Conservation (phyloP, 305 asterid species). For the Withania somnifera region DNA sequence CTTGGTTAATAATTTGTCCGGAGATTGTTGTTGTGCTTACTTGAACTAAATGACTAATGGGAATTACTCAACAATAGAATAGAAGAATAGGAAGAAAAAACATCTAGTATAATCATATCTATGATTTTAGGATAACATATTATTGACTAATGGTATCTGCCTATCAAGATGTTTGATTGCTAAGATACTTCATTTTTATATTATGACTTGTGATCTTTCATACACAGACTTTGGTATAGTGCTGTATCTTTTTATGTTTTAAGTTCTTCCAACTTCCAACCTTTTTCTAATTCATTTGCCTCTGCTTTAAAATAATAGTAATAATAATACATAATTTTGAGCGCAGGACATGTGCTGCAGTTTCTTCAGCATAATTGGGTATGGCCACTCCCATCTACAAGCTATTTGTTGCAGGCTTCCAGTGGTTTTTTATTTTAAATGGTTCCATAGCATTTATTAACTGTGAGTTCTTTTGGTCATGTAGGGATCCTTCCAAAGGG, state of each 20-base stretch:
- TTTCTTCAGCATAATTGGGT: constrained; percentile 96
- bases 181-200: background rate
- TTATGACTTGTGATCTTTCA: background rate
- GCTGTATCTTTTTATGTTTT: background rate
- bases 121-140: background rate
- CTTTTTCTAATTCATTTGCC: background rate
- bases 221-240: background rate
- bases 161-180: background rate
- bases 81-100: background rate
- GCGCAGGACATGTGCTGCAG: constrained; percentile 97
- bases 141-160: background rate
- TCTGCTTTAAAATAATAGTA: background rate
- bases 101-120: background rate
- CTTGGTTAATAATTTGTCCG: background rate
- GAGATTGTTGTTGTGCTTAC: background rate
- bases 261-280: background rate
- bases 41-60: background rate
- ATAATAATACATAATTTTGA: constrained; percentile 1
- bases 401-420: background rate
- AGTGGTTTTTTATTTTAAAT: background rate
- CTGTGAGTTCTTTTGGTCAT: constrained; percentile 9
- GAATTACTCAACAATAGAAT: background rate
- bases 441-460: background rate
- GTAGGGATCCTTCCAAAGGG: constrained; percentile 96
- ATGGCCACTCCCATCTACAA: constrained; percentile 11